Evolutionary conservation across 2,329 filamentous ascomycete species (phyloP).

Genomic region (Chalaropsis ovoidea): DNA sequence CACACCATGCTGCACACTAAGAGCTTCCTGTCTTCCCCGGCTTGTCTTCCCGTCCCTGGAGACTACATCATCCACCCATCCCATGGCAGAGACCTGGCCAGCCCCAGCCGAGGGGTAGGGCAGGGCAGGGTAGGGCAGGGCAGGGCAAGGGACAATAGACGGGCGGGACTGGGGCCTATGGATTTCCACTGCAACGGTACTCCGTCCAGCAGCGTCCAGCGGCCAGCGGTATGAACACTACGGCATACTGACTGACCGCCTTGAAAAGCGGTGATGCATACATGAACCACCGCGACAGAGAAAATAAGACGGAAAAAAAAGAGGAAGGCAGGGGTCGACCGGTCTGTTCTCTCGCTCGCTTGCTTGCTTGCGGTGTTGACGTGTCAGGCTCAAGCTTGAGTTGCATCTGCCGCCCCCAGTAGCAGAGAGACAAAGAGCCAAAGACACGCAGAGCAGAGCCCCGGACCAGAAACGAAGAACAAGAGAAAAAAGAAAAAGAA

Average conservation of each 20-base stretch:
- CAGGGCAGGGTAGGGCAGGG: background rate
- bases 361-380: background rate
- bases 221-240: background rate
- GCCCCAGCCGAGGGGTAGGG: no score
- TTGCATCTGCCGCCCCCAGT: no score
- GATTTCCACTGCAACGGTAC: background rate
- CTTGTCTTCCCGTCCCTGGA: background rate
- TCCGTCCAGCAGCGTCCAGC: slow-evolving; percentile 4
- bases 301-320: background rate
- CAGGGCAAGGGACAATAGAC: background rate
- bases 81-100: background rate
- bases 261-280: background rate
- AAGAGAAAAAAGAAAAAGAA: no score
- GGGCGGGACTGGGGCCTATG: background rate
- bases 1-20: background rate
- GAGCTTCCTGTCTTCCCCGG: background rate
- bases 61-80: background rate
- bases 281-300: background rate
- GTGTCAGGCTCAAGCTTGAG: background rate
- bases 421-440: no score
- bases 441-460: no score
- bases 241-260: slow-evolving; percentile 1
- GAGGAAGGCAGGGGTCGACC: background rate
- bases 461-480: no score
- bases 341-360: background rate